Evolutionary conservation across 768 basidiomycete species (phyloP).

Genomic region (Pleurotus ostreatus): DNA sequence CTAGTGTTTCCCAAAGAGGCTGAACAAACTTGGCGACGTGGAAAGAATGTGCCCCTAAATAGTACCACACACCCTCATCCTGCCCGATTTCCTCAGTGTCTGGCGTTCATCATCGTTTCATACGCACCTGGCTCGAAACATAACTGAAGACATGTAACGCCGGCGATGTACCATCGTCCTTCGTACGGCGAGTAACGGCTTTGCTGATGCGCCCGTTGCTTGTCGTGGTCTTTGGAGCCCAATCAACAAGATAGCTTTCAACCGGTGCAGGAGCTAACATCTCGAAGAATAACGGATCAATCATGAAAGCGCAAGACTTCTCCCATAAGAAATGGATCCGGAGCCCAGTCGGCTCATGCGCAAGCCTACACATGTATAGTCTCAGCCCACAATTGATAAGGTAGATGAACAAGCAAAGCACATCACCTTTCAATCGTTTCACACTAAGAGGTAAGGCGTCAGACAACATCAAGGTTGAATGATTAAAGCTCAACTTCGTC

Average conservation of each 20-base stretch:
- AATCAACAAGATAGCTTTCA: constrained; percentile 47
- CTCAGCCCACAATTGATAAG: no score
- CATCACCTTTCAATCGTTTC: no score
- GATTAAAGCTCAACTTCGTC: no score
- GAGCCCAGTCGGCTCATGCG: constrained; percentile 31
- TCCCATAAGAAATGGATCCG: constrained; percentile 39
- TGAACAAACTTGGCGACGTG: constrained; percentile 20
- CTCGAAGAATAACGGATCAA: constrained; percentile 55
- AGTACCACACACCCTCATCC: constrained; percentile 42
- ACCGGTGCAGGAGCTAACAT: constrained; percentile 19
- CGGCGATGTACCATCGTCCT: constrained; percentile 9
- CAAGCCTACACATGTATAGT: constrained; percentile 4
- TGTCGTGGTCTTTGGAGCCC: constrained; percentile 31
- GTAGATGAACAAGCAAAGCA: no score
- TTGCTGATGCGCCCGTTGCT: constrained; percentile 25
- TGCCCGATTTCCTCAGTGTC: constrained; percentile 3
- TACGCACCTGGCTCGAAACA: constrained; percentile 42
- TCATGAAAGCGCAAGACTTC: constrained; percentile 41
- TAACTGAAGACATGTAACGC: constrained; percentile 47
- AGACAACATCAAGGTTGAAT: no score
- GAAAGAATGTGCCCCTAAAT: constrained; percentile 50
- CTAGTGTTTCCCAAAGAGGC: constrained; percentile 36
- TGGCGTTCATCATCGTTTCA: constrained; percentile 6
- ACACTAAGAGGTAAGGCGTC: no score
- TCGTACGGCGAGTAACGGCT: constrained; percentile 25